These are phyloP conservation scores for Collybia sordida DNA, from an alignment of 768 basidiomycete species.

Conservation along the genomic window DNA sequence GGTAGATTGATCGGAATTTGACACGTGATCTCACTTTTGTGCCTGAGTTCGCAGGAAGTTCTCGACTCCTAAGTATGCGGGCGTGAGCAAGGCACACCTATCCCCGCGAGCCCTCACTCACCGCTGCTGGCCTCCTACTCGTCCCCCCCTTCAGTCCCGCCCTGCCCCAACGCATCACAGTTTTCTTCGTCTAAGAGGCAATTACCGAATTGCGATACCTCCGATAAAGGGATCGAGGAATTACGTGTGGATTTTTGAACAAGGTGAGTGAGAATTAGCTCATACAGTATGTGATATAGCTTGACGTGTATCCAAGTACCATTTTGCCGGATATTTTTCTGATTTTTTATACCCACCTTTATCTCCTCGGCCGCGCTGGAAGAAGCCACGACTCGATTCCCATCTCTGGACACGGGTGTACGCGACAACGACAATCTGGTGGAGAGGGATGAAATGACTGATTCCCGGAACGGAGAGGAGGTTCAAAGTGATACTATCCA, in stretches of 20 bases:
- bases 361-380: constrained; percentile 22
- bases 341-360: background rate
- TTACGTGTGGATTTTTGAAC: too few relatives aligned
- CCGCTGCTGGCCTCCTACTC: background rate
- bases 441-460: constrained; percentile 37
- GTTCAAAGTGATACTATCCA: constrained; percentile 18
- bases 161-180: background rate
- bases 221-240: too few relatives aligned
- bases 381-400: constrained; percentile 18
- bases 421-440: constrained; percentile 15
- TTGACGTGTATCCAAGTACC: background rate
- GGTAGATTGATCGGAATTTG: background rate
- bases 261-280: background rate
- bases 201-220: too few relatives aligned
- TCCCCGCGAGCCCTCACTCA: constrained; percentile 3
- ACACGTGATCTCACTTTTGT: constrained; percentile 11
- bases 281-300: background rate
- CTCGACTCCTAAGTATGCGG: constrained; percentile 6
- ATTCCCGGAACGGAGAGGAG: constrained; percentile 27
- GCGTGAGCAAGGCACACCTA: constrained; percentile 15
- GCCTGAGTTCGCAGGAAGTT: constrained; percentile 7
- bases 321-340: background rate
- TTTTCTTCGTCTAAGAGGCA: too few relatives aligned
- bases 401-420: constrained; percentile 19
- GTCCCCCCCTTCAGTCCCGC: background rate